Evolutionary conservation across 306 rosid genomes (phyloP).

Genomic region (Crotalaria pallida): DNA sequence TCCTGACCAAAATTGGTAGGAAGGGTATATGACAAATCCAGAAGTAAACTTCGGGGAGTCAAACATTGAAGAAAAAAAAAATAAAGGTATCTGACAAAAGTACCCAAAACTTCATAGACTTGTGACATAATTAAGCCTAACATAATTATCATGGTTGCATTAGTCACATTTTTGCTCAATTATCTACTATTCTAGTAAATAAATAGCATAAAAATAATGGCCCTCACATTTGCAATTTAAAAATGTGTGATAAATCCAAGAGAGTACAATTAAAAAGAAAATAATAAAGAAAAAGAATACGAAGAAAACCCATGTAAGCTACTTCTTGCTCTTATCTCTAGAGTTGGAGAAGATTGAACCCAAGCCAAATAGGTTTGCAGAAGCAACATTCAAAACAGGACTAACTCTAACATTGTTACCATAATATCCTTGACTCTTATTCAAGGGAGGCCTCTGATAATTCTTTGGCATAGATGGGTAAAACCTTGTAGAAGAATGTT

Average conservation of each 20-base stretch:
- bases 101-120: too few relatives aligned
- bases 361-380: slow-evolving; percentile 66
- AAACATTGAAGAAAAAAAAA: too few relatives aligned
- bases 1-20: too few relatives aligned
- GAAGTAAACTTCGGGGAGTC: too few relatives aligned
- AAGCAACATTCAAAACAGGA: slow-evolving; percentile 64
- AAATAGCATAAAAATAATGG: too few relatives aligned
- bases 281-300: neutral
- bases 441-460: slow-evolving; percentile 67
- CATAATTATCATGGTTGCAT: too few relatives aligned
- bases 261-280: neutral
- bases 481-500: slow-evolving; percentile 26
- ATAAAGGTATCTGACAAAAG: too few relatives aligned
- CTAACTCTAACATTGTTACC: slow-evolving; percentile 41
- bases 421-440: slow-evolving; percentile 48
- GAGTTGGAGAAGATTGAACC: slow-evolving; percentile 67
- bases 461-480: slow-evolving; percentile 12
- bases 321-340: slow-evolving; percentile 66
- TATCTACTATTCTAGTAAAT: too few relatives aligned
- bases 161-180: too few relatives aligned
- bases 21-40: too few relatives aligned
- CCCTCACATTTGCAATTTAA: too few relatives aligned
- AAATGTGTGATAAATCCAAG: neutral
- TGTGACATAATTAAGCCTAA: too few relatives aligned
- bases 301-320: slow-evolving; percentile 8